Percentiles rank a stretch among this genome's conserved stretches.
phyloP scores from a whole-genome alignment of 202 grass and related monocot genomes.

The Bolboschoenoplectus hybrid region DNA sequence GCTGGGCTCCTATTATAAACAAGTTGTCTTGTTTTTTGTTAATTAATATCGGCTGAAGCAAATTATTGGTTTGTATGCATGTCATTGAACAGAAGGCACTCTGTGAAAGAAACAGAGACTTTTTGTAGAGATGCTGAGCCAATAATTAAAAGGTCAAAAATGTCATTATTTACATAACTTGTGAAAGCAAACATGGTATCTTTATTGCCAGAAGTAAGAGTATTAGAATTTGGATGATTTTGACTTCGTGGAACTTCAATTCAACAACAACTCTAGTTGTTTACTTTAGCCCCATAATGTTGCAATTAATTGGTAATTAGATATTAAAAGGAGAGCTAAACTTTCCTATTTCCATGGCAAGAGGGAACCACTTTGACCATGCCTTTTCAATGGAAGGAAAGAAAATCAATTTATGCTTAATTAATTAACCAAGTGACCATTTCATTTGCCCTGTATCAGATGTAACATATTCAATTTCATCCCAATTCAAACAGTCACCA shows the following conservation, averaged over 20 bases:
- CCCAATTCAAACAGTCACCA: background rate
- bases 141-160: background rate
- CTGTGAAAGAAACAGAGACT: conserved; percentile 12
- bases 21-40: background rate
- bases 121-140: conserved; percentile 1
- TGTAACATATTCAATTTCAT: conserved; percentile 22
- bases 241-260: background rate
- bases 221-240: background rate
- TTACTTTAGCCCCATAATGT: background rate
- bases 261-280: background rate
- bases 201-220: background rate
- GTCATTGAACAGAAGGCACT: conserved; percentile 19
- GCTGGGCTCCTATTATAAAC: background rate
- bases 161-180: background rate
- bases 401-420: background rate
- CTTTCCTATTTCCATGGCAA: conserved; percentile 39
- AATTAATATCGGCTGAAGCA: background rate
- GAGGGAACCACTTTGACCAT: conserved; percentile 36
- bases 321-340: background rate
- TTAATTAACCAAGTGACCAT: background rate
- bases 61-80: background rate
- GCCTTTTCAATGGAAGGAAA: background rate
- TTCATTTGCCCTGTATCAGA: conserved; percentile 22
- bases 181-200: background rate
- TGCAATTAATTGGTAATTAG: conserved; percentile 17